Conservation (phyloP, 371 early-diverging fungal species). For the Coemansia sp. region DNA sequence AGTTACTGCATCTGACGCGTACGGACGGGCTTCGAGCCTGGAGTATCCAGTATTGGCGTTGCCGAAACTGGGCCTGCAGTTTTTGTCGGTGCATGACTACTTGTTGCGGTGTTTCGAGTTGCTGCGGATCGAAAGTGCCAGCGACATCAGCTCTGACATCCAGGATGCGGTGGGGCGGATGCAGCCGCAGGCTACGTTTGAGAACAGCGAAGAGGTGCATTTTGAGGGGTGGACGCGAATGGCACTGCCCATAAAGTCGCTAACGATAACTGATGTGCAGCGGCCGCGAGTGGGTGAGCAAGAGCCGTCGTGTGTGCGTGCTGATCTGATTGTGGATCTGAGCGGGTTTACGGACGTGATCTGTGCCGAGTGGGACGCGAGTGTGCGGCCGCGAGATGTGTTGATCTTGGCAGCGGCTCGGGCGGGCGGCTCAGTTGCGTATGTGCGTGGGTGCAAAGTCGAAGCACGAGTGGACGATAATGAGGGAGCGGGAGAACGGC, state of each 20-base stretch:
- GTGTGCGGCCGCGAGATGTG: slow-evolving; percentile 74
- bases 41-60: slow-evolving; percentile 57
- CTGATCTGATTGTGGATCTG: slow-evolving; percentile 68
- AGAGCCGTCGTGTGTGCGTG: slow-evolving; percentile 72
- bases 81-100: slow-evolving; percentile 88
- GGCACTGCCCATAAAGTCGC: slow-evolving; percentile 69
- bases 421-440: slow-evolving; percentile 57
- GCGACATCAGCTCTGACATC: slow-evolving; percentile 83
- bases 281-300: slow-evolving; percentile 74
- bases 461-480: slow-evolving; percentile 70
- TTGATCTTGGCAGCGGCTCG: slow-evolving; percentile 74
- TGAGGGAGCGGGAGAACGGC: neutral
- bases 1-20: slow-evolving; percentile 19
- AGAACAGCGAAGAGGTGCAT: slow-evolving; percentile 21
- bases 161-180: slow-evolving; percentile 83
- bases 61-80: slow-evolving; percentile 92
- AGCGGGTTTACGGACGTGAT: slow-evolving; percentile 66
- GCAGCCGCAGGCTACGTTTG: slow-evolving; percentile 59
- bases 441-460: slow-evolving; percentile 86
- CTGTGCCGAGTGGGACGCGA: slow-evolving; percentile 83
- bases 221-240: slow-evolving; percentile 93
- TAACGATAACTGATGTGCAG: slow-evolving; percentile 70
- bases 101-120: slow-evolving; percentile 82
- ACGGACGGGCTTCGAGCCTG: neutral
- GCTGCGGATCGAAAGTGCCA: slow-evolving; percentile 73